A percentile compares a stretch with the other conserved stretches of the same genome.
These are phyloP conservation scores for Beauveria brongniartii DNA, from an alignment of 2,329 filamentous ascomycete species.

Conservation along the genomic window DNA sequence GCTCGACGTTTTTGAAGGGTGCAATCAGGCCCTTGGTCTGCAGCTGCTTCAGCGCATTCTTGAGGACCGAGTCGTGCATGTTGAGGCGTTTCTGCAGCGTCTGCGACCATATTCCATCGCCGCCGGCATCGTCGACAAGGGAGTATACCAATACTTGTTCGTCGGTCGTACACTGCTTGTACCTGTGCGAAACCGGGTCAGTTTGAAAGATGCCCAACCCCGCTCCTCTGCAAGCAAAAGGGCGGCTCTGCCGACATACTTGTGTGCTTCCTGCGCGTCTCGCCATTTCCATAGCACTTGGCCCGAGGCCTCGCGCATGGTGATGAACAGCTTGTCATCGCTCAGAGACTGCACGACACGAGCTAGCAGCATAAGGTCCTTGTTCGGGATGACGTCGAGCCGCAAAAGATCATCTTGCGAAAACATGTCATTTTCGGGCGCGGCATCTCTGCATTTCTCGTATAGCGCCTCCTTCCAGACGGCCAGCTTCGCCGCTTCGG, in stretches of 20 bases:
- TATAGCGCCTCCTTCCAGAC: slow-evolving; percentile 51
- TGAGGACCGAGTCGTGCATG: slow-evolving; percentile 76
- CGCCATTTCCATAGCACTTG: slow-evolving; percentile 48
- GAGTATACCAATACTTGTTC: slow-evolving; percentile 81
- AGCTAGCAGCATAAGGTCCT: slow-evolving; percentile 46
- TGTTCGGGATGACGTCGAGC: slow-evolving; percentile 48
- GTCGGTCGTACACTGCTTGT: slow-evolving; percentile 53
- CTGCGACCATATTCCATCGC: slow-evolving; percentile 85
- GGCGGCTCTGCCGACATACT: slow-evolving; percentile 33
- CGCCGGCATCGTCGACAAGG: slow-evolving; percentile 77
- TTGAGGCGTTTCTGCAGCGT: slow-evolving; percentile 72
- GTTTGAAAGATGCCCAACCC: not conserved
- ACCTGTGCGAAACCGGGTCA: slow-evolving; percentile 30
- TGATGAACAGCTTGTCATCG: slow-evolving; percentile 51
- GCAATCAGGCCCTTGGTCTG: slow-evolving; percentile 77
- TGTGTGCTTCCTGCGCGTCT: slow-evolving; percentile 51
- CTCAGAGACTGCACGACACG: slow-evolving; percentile 49
- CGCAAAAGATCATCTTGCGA: slow-evolving; percentile 50
- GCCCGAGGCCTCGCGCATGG: slow-evolving; percentile 32
- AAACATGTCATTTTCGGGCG: slow-evolving; percentile 42
- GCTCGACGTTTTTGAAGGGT: slow-evolving; percentile 85
- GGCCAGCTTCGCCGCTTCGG: slow-evolving; percentile 34
- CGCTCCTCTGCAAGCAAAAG: not conserved
- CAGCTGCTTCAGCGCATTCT: slow-evolving; percentile 74
- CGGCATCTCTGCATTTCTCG: slow-evolving; percentile 43